Conservation (phyloP, 306 rosid genomes). For the Cicer arietinum region DNA sequence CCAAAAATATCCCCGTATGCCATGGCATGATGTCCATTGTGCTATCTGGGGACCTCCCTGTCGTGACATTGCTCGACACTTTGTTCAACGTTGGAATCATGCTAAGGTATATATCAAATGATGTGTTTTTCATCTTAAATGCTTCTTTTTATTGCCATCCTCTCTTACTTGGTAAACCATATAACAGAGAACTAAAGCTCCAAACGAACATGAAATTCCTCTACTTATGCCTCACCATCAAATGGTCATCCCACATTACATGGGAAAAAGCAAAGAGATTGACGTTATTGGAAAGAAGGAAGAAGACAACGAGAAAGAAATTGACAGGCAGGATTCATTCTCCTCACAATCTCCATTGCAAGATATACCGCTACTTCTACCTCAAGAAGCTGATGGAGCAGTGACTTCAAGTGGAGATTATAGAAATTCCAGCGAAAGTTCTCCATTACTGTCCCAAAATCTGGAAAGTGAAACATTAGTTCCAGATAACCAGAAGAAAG, state of each 20-base stretch:
- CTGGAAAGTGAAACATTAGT: constrained; percentile 40
- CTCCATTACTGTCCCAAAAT: constrained; percentile 37
- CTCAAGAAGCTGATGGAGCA: constrained; percentile 58
- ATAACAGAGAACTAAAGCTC: constrained; percentile 91
- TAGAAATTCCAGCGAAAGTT: constrained; percentile 42
- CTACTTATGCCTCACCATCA: constrained; percentile 98
- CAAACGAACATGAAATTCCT: constrained; percentile 85
- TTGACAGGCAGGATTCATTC: constrained; percentile 62
- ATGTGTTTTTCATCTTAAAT: constrained; percentile 7
- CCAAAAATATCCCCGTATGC: constrained; percentile 91
- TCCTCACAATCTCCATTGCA: constrained; percentile 65
- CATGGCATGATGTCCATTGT: constrained; percentile 99
- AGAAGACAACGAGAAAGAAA: constrained; percentile 42
- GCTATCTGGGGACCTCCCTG: constrained; percentile 98
- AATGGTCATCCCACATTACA: constrained; percentile 97
- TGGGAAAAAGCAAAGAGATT: constrained; percentile 74
- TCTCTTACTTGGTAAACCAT: constrained; percentile 40
- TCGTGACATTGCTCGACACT: constrained; percentile 95
- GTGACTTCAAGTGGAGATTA: constrained; percentile 46
- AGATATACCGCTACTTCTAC: constrained; percentile 90
- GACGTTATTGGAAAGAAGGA: constrained; percentile 55
- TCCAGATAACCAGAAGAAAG: constrained; percentile 48
- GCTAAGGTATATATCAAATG: constrained; percentile 71
- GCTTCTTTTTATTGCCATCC: constrained; percentile 13
- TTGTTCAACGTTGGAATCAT: constrained; percentile 99